Percentiles rank a stretch among this genome's conserved stretches.
Evolutionary conservation across 768 basidiomycete genomes (phyloP).

Genomic region (Mycena alexandri): DNA sequence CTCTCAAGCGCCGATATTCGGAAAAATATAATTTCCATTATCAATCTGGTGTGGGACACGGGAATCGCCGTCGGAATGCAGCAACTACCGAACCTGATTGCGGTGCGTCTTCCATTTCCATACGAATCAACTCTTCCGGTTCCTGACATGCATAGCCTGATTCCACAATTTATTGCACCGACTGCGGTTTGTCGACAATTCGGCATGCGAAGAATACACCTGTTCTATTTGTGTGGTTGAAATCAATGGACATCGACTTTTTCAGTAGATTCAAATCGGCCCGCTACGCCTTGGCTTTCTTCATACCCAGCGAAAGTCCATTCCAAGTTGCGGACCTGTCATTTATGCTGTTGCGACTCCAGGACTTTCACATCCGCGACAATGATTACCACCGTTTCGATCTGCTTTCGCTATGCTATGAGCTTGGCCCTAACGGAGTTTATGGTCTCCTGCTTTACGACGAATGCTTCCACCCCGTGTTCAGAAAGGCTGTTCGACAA

Average conservation of each 20-base stretch:
- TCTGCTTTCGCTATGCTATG: constrained; percentile 17
- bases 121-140: background rate
- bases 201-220: constrained; percentile 12
- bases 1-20: background rate
- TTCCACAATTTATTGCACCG: background rate
- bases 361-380: constrained; percentile 23
- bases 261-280: background rate
- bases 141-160: constrained; percentile 10
- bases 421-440: background rate
- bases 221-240: constrained; percentile 17
- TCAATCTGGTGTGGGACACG: constrained; percentile 15
- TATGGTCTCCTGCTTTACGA: constrained; percentile 20
- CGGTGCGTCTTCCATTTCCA: background rate
- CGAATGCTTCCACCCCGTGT: background rate
- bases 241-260: background rate
- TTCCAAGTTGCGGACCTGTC: constrained; percentile 20
- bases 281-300: constrained; percentile 8
- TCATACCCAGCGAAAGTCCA: background rate
- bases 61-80: constrained; percentile 18
- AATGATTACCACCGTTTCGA: constrained; percentile 16
- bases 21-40: background rate
- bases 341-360: constrained; percentile 15
- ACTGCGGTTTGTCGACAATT: background rate
- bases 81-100: constrained; percentile 2
- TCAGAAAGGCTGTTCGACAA: background rate